A percentile compares a stretch with the other conserved stretches of the same genome.
Evolutionary conservation across 768 basidiomycete genomes (phyloP).

Genomic region (Fomitopsis serialis): DNA sequence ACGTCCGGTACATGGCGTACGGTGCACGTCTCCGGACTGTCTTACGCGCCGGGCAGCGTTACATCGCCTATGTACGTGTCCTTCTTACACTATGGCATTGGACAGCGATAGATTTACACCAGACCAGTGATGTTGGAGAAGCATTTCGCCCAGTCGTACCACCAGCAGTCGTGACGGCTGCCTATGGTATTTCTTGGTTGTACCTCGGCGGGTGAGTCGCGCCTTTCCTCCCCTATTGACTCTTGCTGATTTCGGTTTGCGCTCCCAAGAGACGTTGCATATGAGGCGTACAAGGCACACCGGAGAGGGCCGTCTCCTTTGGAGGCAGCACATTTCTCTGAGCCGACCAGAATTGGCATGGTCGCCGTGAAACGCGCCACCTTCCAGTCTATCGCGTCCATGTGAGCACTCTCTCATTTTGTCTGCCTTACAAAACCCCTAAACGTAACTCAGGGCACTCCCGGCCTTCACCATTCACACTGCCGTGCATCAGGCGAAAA

Average conservation of each 20-base stretch:
- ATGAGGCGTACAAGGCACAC: slow-evolving; percentile 78
- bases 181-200: slow-evolving; percentile 79
- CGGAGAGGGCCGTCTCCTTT: slow-evolving; percentile 58
- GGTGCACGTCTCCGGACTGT: slow-evolving; percentile 75
- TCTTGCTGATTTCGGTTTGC: not conserved
- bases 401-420: slow-evolving; percentile 39
- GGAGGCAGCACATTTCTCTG: slow-evolving; percentile 66
- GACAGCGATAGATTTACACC: slow-evolving; percentile 17
- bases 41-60: slow-evolving; percentile 61
- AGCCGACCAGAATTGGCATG: slow-evolving; percentile 61
- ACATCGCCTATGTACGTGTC: slow-evolving; percentile 67
- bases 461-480: slow-evolving; percentile 86
- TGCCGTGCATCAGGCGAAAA: slow-evolving; percentile 68
- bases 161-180: slow-evolving; percentile 65
- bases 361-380: slow-evolving; percentile 71
- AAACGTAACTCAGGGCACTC: slow-evolving; percentile 49
- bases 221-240: not conserved
- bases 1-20: slow-evolving; percentile 71
- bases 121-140: slow-evolving; percentile 83
- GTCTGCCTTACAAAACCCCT: not conserved
- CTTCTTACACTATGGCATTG: not conserved
- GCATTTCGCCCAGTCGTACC: slow-evolving; percentile 77
- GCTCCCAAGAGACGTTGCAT: slow-evolving; percentile 55
- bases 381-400: slow-evolving; percentile 80
- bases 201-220: slow-evolving; percentile 59